Conservation (phyloP, 2,329 filamentous ascomycete genomes). For the Ophiostoma sp. region DNA sequence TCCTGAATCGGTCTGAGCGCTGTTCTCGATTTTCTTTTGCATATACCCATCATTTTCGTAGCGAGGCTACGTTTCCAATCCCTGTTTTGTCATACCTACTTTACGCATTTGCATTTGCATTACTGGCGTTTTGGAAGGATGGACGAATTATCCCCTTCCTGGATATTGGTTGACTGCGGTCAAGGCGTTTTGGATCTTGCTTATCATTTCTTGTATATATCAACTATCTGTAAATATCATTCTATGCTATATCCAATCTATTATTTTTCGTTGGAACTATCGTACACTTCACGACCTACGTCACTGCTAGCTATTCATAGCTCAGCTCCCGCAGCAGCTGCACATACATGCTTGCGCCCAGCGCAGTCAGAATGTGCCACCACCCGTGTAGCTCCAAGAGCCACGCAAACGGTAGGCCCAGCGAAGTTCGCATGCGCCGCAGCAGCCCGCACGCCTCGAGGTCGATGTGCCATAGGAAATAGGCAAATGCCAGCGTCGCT, state of each 20-base stretch:
- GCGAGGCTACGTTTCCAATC: neutral
- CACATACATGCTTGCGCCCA: constrained; percentile 38
- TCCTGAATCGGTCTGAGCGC: neutral
- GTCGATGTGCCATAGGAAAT: constrained; percentile 53
- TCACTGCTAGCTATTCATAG: neutral
- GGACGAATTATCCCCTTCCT: neutral
- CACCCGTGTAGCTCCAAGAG: constrained; percentile 56
- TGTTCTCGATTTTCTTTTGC: neutral
- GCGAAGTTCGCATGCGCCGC: constrained; percentile 37
- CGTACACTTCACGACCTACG: no score
- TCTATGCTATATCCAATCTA: neutral
- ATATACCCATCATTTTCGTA: constrained; percentile 3
- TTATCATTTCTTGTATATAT: neutral
- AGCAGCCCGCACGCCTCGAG: constrained; percentile 46
- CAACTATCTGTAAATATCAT: neutral
- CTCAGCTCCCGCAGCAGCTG: constrained; percentile 19
- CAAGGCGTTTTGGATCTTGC: neutral
- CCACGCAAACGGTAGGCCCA: constrained; percentile 53
- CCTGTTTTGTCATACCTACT: neutral
- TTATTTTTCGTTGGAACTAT: no score
- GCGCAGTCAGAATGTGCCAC: constrained; percentile 58
- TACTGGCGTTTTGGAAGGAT: constrained; percentile 3
- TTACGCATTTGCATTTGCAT: neutral
- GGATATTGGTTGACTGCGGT: neutral
- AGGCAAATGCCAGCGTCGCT: constrained; percentile 34